Conservation (phyloP, 768 basidiomycete species). For the Crassisporium funariophilum region DNA sequence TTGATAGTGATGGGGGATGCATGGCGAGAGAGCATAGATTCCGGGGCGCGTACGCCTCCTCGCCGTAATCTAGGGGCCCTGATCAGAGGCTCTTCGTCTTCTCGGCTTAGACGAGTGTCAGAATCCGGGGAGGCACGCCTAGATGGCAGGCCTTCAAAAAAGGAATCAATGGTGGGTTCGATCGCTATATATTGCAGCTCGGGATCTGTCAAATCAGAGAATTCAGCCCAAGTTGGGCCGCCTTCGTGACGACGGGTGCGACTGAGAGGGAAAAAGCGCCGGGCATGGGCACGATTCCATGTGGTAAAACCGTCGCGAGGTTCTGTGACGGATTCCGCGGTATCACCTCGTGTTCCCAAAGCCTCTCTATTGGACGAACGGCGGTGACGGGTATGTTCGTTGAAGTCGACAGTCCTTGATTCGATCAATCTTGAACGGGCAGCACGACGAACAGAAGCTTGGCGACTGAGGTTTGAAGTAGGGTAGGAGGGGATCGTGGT, state of each 20-base stretch:
- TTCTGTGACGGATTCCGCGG: slow-evolving; percentile 29
- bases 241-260: slow-evolving; percentile 46
- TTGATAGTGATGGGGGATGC: slow-evolving; percentile 35
- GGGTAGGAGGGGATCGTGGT: slow-evolving; percentile 15
- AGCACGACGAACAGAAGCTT: slow-evolving; percentile 63
- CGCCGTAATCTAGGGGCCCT: slow-evolving; percentile 58
- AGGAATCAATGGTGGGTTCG: slow-evolving; percentile 3
- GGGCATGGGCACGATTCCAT: slow-evolving; percentile 18
- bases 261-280: slow-evolving; percentile 62
- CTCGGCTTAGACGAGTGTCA: slow-evolving; percentile 18
- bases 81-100: slow-evolving; percentile 17
- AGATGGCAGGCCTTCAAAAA: slow-evolving; percentile 9
- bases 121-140: slow-evolving; percentile 11
- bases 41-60: slow-evolving; percentile 67
- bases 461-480: slow-evolving; percentile 46
- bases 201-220: slow-evolving; percentile 17
- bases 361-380: slow-evolving; percentile 51
- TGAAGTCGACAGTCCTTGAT: slow-evolving; percentile 68
- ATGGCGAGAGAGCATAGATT: slow-evolving; percentile 54
- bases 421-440: too few species aligned
- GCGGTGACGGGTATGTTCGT: slow-evolving; percentile 69
- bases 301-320: slow-evolving; percentile 5
- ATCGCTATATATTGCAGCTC: slow-evolving; percentile 12
- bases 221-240: slow-evolving; percentile 29
- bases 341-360: slow-evolving; percentile 27